These are phyloP conservation scores for Alliaria petiolata DNA, from an alignment of 345 rosid species.

Conservation along the genomic window DNA sequence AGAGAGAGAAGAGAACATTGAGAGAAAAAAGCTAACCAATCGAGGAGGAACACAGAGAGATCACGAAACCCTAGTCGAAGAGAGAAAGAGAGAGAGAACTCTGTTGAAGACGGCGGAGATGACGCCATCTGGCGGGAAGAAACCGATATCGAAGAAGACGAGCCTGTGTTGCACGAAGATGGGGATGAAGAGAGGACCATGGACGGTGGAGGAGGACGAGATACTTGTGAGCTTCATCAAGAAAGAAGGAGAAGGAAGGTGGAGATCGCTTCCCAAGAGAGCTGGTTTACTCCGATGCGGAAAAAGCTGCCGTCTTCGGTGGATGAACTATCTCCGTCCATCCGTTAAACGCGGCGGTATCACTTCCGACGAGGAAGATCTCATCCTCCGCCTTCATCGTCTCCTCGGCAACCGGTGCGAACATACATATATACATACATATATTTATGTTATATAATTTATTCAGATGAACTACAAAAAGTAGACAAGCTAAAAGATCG, in stretches of 20 bases:
- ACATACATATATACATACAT: too few species aligned
- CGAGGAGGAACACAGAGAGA: constrained; percentile 11
- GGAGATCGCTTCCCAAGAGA: constrained; percentile 79
- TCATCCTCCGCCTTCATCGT: constrained; percentile 91
- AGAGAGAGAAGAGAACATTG: neutral
- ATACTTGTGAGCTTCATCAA: constrained; percentile 53
- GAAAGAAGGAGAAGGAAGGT: constrained; percentile 77
- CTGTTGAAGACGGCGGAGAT: constrained; percentile 3
- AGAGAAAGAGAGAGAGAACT: neutral
- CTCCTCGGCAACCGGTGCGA: constrained; percentile 52
- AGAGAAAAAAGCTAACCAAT: constrained; percentile 1
- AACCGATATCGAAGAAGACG: constrained; percentile 2
- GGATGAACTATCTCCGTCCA: constrained; percentile 95
- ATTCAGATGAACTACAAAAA: too few species aligned
- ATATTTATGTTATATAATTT: too few species aligned
- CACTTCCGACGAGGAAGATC: constrained; percentile 86
- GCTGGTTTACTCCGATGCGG: constrained; percentile 88
- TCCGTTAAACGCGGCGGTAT: constrained; percentile 72
- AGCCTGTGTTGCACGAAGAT: constrained; percentile 71
- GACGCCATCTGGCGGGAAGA: constrained; percentile 10
- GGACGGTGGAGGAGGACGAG: constrained; percentile 87
- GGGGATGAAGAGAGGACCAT: constrained; percentile 84
- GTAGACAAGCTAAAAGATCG: neutral
- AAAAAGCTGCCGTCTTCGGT: constrained; percentile 88
- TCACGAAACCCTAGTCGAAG: constrained; percentile 25